Evolutionary conservation across 2,329 filamentous ascomycete species (phyloP).

Genomic region (Dothistroma septosporum): DNA sequence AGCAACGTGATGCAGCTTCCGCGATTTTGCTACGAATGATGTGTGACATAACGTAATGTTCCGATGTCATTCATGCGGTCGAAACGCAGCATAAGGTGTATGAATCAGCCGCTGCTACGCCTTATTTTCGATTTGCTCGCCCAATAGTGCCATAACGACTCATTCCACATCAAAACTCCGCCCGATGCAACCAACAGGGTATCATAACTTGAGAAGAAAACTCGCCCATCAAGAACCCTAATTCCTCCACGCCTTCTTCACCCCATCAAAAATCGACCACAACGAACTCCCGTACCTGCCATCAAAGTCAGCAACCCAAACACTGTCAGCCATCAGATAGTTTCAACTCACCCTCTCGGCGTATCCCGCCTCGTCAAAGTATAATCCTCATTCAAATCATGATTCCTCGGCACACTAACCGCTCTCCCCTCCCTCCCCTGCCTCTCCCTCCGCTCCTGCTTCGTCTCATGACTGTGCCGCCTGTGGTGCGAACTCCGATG

Average conservation of each 20-base stretch:
- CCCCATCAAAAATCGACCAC: constrained; percentile 14
- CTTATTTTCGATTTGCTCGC: not conserved
- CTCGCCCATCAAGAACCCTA: not conserved
- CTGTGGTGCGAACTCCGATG: not conserved
- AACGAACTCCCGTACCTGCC: constrained; percentile 18
- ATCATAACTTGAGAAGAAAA: not conserved
- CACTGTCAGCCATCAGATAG: not conserved
- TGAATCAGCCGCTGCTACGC: too few species aligned
- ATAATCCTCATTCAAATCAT: constrained; percentile 2
- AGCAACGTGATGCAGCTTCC: too few species aligned
- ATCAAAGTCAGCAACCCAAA: not conserved
- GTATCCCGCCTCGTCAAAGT: constrained; percentile 5
- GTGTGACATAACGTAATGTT: too few species aligned
- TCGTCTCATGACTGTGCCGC: constrained; percentile 1
- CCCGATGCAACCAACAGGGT: not conserved
- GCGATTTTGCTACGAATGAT: too few species aligned
- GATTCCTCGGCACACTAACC: not conserved
- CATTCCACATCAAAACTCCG: not conserved
- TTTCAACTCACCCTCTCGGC: constrained; percentile 5
- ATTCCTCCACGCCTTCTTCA: constrained; percentile 14
- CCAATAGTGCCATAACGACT: not conserved
- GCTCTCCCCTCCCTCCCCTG: not conserved
- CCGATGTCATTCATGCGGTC: too few species aligned
- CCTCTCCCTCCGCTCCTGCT: not conserved
- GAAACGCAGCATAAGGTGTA: too few species aligned